These are phyloP conservation scores for Aspergillus wentii DNA, from an alignment of 495 filamentous ascomycete species.

Conservation along the genomic window DNA sequence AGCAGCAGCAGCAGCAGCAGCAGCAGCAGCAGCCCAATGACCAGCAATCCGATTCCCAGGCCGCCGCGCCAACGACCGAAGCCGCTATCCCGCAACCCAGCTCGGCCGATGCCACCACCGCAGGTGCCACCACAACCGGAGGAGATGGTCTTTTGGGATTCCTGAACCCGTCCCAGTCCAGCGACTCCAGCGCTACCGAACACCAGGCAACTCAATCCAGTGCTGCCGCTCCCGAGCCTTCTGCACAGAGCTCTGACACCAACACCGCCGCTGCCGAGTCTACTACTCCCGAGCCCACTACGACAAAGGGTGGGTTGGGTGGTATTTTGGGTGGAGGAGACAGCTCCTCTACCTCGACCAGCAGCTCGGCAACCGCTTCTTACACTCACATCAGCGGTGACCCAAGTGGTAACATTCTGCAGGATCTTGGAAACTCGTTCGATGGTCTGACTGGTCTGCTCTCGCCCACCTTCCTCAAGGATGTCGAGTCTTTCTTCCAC, in stretches of 20 bases:
- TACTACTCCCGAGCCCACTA: too few relatives aligned
- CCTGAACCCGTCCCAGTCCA: too few relatives aligned
- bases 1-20: constrained; percentile 2
- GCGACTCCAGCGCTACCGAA: too few relatives aligned
- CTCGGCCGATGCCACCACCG: neutral
- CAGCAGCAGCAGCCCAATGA: constrained; percentile 5
- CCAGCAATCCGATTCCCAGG: constrained; percentile 4
- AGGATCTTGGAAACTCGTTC: constrained; percentile 37
- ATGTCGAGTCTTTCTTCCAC: constrained; percentile 42
- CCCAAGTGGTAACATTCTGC: constrained; percentile 14
- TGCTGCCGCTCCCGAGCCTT: too few relatives aligned
- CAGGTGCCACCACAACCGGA: too few relatives aligned
- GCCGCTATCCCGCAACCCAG: constrained; percentile 3
- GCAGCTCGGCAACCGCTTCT: neutral
- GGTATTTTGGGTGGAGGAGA: neutral
- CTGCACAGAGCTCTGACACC: too few relatives aligned
- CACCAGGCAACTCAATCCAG: too few relatives aligned
- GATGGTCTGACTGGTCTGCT: constrained; percentile 36
- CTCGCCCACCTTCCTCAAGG: constrained; percentile 29
- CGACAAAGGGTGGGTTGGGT: too few relatives aligned
- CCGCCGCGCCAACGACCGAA: constrained; percentile 2
- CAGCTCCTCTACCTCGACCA: neutral
- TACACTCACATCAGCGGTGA: neutral
- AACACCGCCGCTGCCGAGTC: too few relatives aligned
- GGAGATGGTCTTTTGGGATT: too few relatives aligned